Evolutionary conservation across 305 asterid species (phyloP).

Genomic region (Nicotiana rustica): DNA sequence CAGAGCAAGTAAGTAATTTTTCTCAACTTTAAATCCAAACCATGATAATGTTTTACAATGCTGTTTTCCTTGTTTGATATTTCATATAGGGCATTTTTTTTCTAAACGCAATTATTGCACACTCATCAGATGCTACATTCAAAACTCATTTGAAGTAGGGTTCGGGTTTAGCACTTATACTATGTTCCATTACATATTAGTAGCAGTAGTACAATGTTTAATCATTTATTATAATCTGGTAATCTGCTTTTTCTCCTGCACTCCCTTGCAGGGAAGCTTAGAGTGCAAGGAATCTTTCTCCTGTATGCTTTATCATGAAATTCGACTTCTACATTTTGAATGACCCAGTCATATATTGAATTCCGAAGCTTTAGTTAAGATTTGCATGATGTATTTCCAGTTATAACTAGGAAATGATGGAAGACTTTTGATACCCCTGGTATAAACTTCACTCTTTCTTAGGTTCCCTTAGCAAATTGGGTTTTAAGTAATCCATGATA

Average conservation of each 20-base stretch:
- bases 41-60: background rate
- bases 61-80: background rate
- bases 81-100: background rate
- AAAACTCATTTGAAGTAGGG: slow-evolving; percentile 4
- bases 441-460: background rate
- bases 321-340: background rate
- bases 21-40: slow-evolving; percentile 3
- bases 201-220: slow-evolving; percentile 9
- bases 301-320: background rate
- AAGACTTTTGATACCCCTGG: background rate
- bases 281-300: background rate
- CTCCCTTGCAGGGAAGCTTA: background rate
- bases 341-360: background rate
- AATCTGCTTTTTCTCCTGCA: slow-evolving; percentile 2
- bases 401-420: slow-evolving; percentile 10
- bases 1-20: slow-evolving; percentile 71
- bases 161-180: slow-evolving; percentile 23
- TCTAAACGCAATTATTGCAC: slow-evolving; percentile 3
- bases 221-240: slow-evolving; percentile 14
- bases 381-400: slow-evolving; percentile 19
- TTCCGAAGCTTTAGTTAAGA: slow-evolving; percentile 4
- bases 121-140: slow-evolving; percentile 10
- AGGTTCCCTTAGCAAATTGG: background rate
- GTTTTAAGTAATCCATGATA: slow-evolving; percentile 8
- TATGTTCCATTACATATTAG: background rate